Percentiles rank a stretch among this genome's conserved stretches.
Evolutionary conservation across 2,329 filamentous ascomycete species (phyloP).

Genomic region (Arthrobotrys iridis): DNA sequence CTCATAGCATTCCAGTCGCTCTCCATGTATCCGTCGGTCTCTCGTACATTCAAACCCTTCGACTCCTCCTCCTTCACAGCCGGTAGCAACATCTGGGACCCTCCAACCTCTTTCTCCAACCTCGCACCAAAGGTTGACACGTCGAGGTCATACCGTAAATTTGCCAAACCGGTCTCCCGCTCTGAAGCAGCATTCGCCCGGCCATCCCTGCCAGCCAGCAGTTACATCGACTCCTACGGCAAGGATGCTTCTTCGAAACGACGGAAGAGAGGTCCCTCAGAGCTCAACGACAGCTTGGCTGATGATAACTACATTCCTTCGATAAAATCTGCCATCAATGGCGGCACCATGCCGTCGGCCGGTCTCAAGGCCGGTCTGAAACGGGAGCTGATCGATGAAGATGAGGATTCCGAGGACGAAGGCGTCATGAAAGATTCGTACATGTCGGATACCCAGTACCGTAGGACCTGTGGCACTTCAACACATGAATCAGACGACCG

Average conservation of each 20-base stretch:
- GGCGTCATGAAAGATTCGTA: slow-evolving; percentile 47
- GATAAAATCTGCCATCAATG: slow-evolving; percentile 48
- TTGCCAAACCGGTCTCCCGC: slow-evolving; percentile 45
- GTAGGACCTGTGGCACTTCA: slow-evolving; percentile 47
- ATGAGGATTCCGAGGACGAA: slow-evolving; percentile 29
- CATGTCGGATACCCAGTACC: slow-evolving; percentile 43
- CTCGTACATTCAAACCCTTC: slow-evolving; percentile 34
- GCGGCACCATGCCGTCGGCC: slow-evolving; percentile 43
- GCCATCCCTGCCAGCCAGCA: slow-evolving; percentile 26
- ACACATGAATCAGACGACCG: slow-evolving; percentile 42
- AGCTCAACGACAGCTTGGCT: slow-evolving; percentile 46
- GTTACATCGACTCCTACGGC: slow-evolving; percentile 38
- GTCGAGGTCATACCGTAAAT: slow-evolving; percentile 42
- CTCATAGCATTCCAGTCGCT: slow-evolving; percentile 26
- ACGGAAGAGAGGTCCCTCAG: slow-evolving; percentile 39
- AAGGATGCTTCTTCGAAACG: slow-evolving; percentile 35
- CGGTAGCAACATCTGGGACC: slow-evolving; percentile 32
- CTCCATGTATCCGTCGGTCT: slow-evolving; percentile 29
- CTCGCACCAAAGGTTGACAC: slow-evolving; percentile 30
- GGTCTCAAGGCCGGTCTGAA: slow-evolving; percentile 46
- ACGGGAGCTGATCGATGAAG: slow-evolving; percentile 30
- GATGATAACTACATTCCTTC: slow-evolving; percentile 47
- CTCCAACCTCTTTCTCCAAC: slow-evolving; percentile 36
- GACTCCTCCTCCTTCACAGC: slow-evolving; percentile 25
- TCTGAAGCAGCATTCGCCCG: slow-evolving; percentile 32